phyloP scores from a whole-genome alignment of 768 basidiomycete genomes.

The Auriscalpium vulgare region DNA sequence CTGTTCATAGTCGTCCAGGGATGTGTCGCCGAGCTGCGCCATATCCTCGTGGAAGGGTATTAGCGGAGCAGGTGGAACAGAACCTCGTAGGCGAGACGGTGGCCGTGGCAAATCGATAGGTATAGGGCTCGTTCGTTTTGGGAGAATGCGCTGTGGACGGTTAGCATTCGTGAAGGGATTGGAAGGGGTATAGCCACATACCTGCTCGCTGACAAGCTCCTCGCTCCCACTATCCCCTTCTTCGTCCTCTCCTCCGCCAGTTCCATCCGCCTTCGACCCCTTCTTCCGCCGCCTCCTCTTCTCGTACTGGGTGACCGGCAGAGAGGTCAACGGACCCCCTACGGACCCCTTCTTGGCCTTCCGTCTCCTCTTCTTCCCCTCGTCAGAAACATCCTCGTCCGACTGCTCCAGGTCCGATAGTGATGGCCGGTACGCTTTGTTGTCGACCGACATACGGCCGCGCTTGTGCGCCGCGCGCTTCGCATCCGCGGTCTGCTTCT shows the following conservation, averaged over 20 bases:
- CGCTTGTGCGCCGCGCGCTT: slow-evolving; percentile 34
- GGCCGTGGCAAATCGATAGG: slow-evolving; percentile 27
- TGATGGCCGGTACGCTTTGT: slow-evolving; percentile 73
- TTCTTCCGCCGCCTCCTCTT: slow-evolving; percentile 44
- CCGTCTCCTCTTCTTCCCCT: slow-evolving; percentile 43
- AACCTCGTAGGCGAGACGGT: slow-evolving; percentile 25
- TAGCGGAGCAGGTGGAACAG: slow-evolving; percentile 35
- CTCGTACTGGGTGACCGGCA: slow-evolving; percentile 61
- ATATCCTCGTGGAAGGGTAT: slow-evolving; percentile 24
- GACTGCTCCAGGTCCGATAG: slow-evolving; percentile 55
- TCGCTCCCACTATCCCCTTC: slow-evolving; percentile 40
- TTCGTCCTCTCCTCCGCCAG: slow-evolving; percentile 31
- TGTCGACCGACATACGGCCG: slow-evolving; percentile 64
- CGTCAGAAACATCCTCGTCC: slow-evolving; percentile 49
- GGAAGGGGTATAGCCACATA: slow-evolving; percentile 11
- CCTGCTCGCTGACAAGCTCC: slow-evolving; percentile 35
- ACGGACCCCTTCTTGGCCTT: slow-evolving; percentile 39
- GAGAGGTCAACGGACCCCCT: slow-evolving; percentile 52
- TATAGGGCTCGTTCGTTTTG: background rate
- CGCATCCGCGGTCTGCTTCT: slow-evolving; percentile 18
- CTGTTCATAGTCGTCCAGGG: slow-evolving; percentile 34
- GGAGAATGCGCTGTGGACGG: slow-evolving; percentile 7
- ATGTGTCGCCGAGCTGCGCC: slow-evolving; percentile 11
- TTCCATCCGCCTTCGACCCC: slow-evolving; percentile 35
- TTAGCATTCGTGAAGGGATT: slow-evolving; percentile 5